Conservation (phyloP, 1,284 basidiomycete species). For the Golubevia pallescens region DNA sequence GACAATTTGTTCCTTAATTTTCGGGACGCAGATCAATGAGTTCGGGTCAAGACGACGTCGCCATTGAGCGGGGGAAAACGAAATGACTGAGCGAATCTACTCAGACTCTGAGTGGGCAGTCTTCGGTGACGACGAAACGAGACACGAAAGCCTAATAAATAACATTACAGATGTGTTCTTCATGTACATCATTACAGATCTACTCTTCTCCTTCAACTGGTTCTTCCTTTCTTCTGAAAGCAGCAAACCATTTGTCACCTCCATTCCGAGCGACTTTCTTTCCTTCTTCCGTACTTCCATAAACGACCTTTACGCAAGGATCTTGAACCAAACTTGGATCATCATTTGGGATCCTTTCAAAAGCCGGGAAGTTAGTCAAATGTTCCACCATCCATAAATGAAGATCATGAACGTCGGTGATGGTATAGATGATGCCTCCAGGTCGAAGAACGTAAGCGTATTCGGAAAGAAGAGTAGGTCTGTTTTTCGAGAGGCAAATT, state of each 20-base stretch:
- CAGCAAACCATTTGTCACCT: slow-evolving; percentile 86
- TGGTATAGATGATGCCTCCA: slow-evolving; percentile 94
- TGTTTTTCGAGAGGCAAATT: too few relatives aligned
- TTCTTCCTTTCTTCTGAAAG: slow-evolving; percentile 70
- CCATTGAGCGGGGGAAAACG: too few relatives aligned
- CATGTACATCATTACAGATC: too few relatives aligned
- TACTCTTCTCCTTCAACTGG: slow-evolving; percentile 26
- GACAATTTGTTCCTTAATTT: too few relatives aligned
- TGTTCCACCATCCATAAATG: slow-evolving; percentile 95
- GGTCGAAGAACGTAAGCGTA: slow-evolving; percentile 91
- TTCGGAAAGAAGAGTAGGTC: slow-evolving; percentile 81
- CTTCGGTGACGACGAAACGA: too few relatives aligned
- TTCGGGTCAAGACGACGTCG: too few relatives aligned
- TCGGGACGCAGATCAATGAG: too few relatives aligned
- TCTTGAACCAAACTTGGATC: slow-evolving; percentile 70
- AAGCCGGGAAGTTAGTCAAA: slow-evolving; percentile 83
- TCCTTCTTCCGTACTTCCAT: slow-evolving; percentile 85
- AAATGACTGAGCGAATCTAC: too few relatives aligned
- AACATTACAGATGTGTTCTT: too few relatives aligned
- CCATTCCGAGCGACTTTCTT: slow-evolving; percentile 92
- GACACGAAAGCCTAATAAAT: too few relatives aligned
- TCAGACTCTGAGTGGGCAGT: too few relatives aligned
- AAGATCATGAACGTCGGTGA: slow-evolving; percentile 93
- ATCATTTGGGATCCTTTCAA: slow-evolving; percentile 77
- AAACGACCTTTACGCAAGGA: slow-evolving; percentile 58